Percentiles rank a stretch among this genome's conserved stretches.
Evolutionary conservation across 2,329 filamentous ascomycete species (phyloP).

Genomic region (Sporothrix phasma): DNA sequence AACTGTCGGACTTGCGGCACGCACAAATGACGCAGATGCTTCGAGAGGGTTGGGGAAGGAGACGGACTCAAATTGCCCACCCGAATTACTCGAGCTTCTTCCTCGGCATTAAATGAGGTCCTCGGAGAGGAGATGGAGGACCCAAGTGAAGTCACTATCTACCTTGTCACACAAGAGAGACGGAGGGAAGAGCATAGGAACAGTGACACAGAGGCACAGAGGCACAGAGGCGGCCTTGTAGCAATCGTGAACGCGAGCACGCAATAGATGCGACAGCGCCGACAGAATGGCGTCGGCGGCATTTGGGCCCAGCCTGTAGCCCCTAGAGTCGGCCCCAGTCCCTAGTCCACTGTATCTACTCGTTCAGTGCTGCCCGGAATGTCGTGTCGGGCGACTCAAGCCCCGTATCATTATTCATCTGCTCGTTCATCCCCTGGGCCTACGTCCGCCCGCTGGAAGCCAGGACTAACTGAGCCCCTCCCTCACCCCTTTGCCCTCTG

Average conservation of each 20-base stretch:
- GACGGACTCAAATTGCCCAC: background rate
- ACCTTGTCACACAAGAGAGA: too few relatives aligned
- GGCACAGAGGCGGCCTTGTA: too few relatives aligned
- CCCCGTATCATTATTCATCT: background rate
- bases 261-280: background rate
- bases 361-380: too few relatives aligned
- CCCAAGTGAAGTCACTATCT: background rate
- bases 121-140: background rate
- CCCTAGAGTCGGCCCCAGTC: too few relatives aligned
- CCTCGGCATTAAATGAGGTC: background rate
- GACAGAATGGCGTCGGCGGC: background rate
- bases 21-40: constrained; percentile 5
- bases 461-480: background rate
- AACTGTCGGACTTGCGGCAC: background rate
- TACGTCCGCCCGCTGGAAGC: background rate
- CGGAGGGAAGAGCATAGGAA: too few relatives aligned
- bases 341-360: background rate
- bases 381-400: too few relatives aligned
- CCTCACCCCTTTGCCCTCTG: background rate
- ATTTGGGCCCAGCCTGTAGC: background rate
- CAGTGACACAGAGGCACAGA: too few relatives aligned
- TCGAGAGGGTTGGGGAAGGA: background rate
- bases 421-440: background rate
- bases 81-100: background rate
- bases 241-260: background rate